phyloP scores from a whole-genome alignment of 345 rosid species.

The Melaleuca alternifolia region DNA sequence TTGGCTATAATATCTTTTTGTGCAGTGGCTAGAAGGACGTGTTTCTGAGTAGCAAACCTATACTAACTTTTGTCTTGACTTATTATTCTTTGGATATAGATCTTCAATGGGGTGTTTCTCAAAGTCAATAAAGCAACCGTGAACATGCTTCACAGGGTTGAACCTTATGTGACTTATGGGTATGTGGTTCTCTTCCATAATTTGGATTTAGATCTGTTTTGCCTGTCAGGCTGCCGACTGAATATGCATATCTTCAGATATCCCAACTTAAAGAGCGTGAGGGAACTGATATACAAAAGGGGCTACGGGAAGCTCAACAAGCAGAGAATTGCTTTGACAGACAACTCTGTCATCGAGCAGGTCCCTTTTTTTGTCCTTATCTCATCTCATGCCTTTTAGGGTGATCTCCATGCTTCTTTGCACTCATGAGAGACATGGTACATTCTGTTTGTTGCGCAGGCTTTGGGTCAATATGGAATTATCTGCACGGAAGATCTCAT shows the following conservation, averaged over 20 bases:
- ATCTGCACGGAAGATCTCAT: conserved; percentile 72
- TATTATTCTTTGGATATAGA: conserved; percentile 17
- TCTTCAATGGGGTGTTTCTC: conserved; percentile 82
- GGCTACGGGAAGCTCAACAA: conserved; percentile 64
- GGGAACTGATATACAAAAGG: conserved; percentile 72
- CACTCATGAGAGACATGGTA: not conserved
- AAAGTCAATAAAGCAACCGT: conserved; percentile 60
- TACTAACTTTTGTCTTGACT: not conserved
- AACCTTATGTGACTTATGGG: conserved; percentile 87
- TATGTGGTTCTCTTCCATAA: not conserved
- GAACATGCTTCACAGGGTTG: conserved; percentile 80
- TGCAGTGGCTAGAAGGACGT: not conserved
- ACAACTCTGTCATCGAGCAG: conserved; percentile 58
- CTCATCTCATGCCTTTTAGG: not conserved
- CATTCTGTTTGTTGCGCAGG: conserved; percentile 10
- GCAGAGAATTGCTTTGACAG: conserved; percentile 56
- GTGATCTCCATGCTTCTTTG: not conserved
- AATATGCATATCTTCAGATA: conserved; percentile 18
- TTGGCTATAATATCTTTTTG: not conserved
- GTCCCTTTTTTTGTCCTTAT: conserved; percentile 5
- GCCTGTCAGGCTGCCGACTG: not conserved
- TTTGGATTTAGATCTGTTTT: not conserved
- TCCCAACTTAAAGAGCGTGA: conserved; percentile 76
- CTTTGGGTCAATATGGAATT: conserved; percentile 53
- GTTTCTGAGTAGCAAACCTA: not conserved